Base-by-base conservation (phyloP, 768 basidiomycete genomes). In the Leucosporidium yakuticum region DNA sequence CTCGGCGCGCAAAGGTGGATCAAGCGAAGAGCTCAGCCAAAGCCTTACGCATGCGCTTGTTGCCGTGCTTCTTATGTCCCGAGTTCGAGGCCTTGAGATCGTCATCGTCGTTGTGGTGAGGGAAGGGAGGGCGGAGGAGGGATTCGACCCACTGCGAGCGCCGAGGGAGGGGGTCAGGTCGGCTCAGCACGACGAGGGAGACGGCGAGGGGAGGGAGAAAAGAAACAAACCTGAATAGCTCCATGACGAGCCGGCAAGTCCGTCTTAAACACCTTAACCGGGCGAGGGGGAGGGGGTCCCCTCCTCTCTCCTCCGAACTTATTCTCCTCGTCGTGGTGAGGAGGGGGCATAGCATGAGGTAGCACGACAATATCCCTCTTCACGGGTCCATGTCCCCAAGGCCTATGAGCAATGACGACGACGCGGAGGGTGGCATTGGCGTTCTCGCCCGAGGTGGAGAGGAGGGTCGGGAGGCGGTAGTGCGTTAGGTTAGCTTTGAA, bases 181-280 rank as follows among this genome's bases (percentile, higher is more conserved):
- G 29, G 9, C 20, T 20, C 34, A n/a, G 58, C 2, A 36, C 2
- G 21, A 29, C 19, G 32, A 4, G 12, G 29, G 8, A 27, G 34
- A 23, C 34, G 20, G 44, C 51, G 49, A 23, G 8, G n/a, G 12
- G 5, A 17, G 20, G 21, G 14, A 44, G 39, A 44, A 44, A 15
- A 44, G 39, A 15, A 44, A 74, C 77, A 61, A 19, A 78, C 79
- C 69, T 81, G 80, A 55, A 76, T 73, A 20, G 78, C 80, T 60
- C 80, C 80, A 67, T 78, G 78, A 14, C 76, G 71, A 25, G 79
- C 80, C 11, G 78, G 79, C 20, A 78, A 71, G 62, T 81, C 80
- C 59, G 74, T 66, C 34, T 75, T 76, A n/a, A 74, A 69, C 34
- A 77, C 80, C 19, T 77, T 66, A 71, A 76, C 75, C 74, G 78